Base-by-base conservation (phyloP, 331 rosid species). In the Telfairia occidentalis region DNA sequence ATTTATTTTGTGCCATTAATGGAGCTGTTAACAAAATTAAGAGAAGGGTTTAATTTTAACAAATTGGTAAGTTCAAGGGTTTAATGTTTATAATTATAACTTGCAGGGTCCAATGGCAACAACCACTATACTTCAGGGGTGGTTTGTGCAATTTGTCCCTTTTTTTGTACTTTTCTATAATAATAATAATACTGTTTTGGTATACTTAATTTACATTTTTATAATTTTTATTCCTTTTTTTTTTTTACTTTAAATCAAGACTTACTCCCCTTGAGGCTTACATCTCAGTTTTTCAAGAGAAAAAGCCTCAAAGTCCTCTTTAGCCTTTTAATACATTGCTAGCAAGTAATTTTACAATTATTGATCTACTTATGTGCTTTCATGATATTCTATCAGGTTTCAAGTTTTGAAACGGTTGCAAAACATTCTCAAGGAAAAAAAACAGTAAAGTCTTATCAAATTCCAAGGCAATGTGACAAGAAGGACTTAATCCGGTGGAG, bases 371-470 rank as follows among this genome's bases (percentile, higher is more conserved):
- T 70, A 16, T n/a, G 55, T 53, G 75, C 67, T 74, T 21, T 38
- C n/a, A 24, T 45, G 60, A 66, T 70, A 42, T 61, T 58, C 55
- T 70, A 76, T 34, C 83, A 94, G 98, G 97, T 94, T 71, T 84
- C 96, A 12, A 91, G 98, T 86, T 94, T 94, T 83, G 88, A 86
- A 61, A 94, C 97, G 13, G 86, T 82, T 78, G 83, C 89, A 65
- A 74, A 32, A 55, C 74, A 80, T 53, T 42, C 78, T 43, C 37
- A 70, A 24, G 69, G 49, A 73, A 77, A 72, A 48, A 81, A 84
- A 75, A 71, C 12, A 13, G 29, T 54, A 73, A 5, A 70, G 24
- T 49, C n/a, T 71, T 81, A 87, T 26, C 52, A 67, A 67, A 74
- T 75, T 74, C 90, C 96, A 16, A 75, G 64, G 69, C 84, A 86